Evolutionary conservation across 1,284 basidiomycete species (phyloP), one percentile per base, ranked within the genome.

Genomic region (Coniferiporia sulphurascens): DNA sequence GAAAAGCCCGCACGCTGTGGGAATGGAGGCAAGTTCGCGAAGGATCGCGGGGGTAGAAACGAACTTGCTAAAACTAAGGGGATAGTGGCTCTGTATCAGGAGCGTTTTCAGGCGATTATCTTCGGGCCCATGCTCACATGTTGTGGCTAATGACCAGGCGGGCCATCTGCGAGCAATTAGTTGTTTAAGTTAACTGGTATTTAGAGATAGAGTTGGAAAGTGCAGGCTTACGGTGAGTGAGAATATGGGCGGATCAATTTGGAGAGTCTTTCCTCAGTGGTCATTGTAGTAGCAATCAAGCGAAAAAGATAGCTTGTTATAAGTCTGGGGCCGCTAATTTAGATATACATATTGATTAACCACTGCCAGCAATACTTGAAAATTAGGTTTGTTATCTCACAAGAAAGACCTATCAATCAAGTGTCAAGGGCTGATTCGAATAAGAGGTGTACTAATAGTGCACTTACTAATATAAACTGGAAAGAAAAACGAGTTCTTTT

Each of bases 1-100:
- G 76, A 72, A 62, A 81, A 80, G 0, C 76, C 78, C 4, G 75
- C 65, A 1, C 78, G 72, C 8, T 74, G 69, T 27, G 77, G 68
- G 60, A 77, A 73, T 1, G 75, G 77, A 0, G 77, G 78, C n/a
- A 72, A 21, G 15, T 59, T 53, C 9, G 58, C 35, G 35, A 59
- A 59, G 4, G 21, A 22, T 8, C 43, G 22, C 3, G 58, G 49
- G 15, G 52, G 58, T 4, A 59, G 36, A 5, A 32, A 27, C 7
- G 58, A 54, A 27, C 52, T 55, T 13, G 58, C 51, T 10, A 59
- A 32, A 55, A 59, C 58, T 54, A 56, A 46, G 34, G 9, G 17
- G 34, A 2, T 15, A 35, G 9, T 32, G 36, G 27, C 5, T 27
- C 27, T 27, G 27, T 15, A 22, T 17, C 1, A 48, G 27, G 2